phyloP scores from a whole-genome alignment of 345 rosid species.

The Salix suchowensis region DNA sequence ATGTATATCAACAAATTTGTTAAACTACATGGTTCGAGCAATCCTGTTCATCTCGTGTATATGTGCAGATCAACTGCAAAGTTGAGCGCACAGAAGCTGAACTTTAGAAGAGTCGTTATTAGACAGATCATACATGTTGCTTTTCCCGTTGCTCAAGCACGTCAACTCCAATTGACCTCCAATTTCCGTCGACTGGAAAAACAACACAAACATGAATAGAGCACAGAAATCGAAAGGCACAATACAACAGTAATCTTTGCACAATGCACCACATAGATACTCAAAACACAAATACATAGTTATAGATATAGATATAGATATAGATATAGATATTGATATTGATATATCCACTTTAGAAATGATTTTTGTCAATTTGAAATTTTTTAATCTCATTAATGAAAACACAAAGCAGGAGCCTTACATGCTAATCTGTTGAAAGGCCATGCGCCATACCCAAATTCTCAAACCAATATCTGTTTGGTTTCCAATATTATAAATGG shows the following conservation, averaged over 20 bases:
- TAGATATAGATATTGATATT: too few species aligned
- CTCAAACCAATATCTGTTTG: background rate
- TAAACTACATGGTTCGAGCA: background rate
- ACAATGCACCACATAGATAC: background rate
- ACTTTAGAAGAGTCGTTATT: conserved; percentile 20
- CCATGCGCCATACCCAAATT: too few species aligned
- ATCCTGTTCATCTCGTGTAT: conserved; percentile 5
- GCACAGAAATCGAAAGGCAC: background rate
- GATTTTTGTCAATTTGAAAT: too few species aligned
- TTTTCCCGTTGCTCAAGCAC: conserved; percentile 52
- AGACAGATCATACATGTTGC: conserved; percentile 26
- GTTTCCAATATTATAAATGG: too few species aligned
- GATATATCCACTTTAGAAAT: too few species aligned
- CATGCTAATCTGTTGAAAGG: too few species aligned
- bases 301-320: too few species aligned
- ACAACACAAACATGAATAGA: background rate
- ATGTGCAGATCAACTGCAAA: conserved; percentile 45
- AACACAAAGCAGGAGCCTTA: too few species aligned
- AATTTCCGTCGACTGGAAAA: conserved; percentile 47
- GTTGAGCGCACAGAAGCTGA: conserved; percentile 47
- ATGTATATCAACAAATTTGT: background rate
- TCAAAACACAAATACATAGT: too few species aligned
- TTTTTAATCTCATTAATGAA: too few species aligned
- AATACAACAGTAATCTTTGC: too few species aligned
- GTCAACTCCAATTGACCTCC: conserved; percentile 59